A percentile compares a stretch with the other conserved stretches of the same genome.
These are phyloP conservation scores for Gentiana dahurica DNA, from an alignment of 257 asterid species.

Conservation along the genomic window DNA sequence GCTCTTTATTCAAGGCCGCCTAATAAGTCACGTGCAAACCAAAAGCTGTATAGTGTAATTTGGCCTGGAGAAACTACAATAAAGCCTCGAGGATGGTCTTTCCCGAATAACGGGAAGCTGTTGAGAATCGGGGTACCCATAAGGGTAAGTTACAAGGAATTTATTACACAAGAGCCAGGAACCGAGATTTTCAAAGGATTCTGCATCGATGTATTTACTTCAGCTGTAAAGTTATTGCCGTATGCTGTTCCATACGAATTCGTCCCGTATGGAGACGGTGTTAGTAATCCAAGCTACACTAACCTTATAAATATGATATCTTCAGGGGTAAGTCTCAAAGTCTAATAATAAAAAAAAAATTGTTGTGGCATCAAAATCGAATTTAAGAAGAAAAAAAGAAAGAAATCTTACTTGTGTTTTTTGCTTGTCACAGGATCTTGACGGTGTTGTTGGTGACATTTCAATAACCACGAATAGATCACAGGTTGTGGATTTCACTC, in stretches of 20 bases:
- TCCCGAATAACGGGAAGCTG: conserved; percentile 71
- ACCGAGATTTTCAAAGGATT: conserved; percentile 63
- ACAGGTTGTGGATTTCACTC: conserved; percentile 50
- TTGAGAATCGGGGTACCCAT: conserved; percentile 78
- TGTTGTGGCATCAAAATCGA: no score
- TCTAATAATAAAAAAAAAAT: no score
- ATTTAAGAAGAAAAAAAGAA: no score
- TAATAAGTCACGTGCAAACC: conserved; percentile 43
- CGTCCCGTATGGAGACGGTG: conserved; percentile 68
- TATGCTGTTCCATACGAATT: conserved; percentile 84
- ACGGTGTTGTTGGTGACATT: conserved; percentile 66
- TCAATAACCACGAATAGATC: conserved; percentile 51
- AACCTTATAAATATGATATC: conserved; percentile 51
- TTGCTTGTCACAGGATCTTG: conserved; percentile 29
- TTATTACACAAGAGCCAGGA: conserved; percentile 60
- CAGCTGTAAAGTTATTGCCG: conserved; percentile 77
- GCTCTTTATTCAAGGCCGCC: conserved; percentile 30
- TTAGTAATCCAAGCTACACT: conserved; percentile 55
- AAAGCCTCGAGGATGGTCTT: conserved; percentile 96
- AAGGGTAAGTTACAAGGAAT: conserved; percentile 60
- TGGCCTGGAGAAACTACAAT: conserved; percentile 78
- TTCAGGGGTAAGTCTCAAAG: conserved; percentile 54
- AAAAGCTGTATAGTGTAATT: conserved; percentile 42
- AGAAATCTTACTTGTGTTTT: neutral
- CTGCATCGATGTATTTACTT: conserved; percentile 75